These are phyloP conservation scores for Naumovozyma baii DNA, from an alignment of 805 yeast genomes.

Conservation along the genomic window DNA sequence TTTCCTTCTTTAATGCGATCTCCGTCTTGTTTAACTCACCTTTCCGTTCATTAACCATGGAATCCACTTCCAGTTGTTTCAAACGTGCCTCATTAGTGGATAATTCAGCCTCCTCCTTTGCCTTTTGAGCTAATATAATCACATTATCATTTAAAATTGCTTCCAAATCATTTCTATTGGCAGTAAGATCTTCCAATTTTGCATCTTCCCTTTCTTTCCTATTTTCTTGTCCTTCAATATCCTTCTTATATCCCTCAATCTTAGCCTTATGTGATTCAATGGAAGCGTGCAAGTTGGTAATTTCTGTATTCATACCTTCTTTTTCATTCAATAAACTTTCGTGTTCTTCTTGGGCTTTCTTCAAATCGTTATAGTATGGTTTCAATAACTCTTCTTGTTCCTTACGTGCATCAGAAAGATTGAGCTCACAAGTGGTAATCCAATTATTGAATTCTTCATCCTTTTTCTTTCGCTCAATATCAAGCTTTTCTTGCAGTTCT, in stretches of 20 bases:
- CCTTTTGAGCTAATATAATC: constrained; percentile 24
- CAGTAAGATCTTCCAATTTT: constrained; percentile 26
- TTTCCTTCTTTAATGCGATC: constrained; percentile 31
- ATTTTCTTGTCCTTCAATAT: constrained; percentile 23
- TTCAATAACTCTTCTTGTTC: constrained; percentile 32
- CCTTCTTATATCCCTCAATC: constrained; percentile 28
- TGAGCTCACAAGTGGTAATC: constrained; percentile 24
- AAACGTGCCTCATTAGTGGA: constrained; percentile 29
- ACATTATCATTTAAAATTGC: constrained; percentile 14
- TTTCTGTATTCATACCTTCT: constrained; percentile 32
- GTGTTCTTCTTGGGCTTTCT: constrained; percentile 31
- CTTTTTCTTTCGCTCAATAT: constrained; percentile 8
- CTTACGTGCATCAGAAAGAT: constrained; percentile 21
- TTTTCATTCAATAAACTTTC: constrained; percentile 29
- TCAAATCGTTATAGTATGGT: constrained; percentile 34
- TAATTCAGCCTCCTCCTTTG: constrained; percentile 31
- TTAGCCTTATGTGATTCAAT: constrained; percentile 30
- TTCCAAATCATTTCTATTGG: constrained; percentile 25
- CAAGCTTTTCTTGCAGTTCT: constrained; percentile 24
- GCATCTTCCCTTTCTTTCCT: constrained; percentile 26
- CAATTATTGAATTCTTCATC: constrained; percentile 21
- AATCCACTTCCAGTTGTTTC: constrained; percentile 32
- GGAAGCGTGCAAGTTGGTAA: constrained; percentile 32
- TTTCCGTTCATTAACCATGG: constrained; percentile 31
- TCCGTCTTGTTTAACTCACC: constrained; percentile 30